phyloP scores from a whole-genome alignment of 805 yeast species.

The Yamadazyma ubonensis region DNA sequence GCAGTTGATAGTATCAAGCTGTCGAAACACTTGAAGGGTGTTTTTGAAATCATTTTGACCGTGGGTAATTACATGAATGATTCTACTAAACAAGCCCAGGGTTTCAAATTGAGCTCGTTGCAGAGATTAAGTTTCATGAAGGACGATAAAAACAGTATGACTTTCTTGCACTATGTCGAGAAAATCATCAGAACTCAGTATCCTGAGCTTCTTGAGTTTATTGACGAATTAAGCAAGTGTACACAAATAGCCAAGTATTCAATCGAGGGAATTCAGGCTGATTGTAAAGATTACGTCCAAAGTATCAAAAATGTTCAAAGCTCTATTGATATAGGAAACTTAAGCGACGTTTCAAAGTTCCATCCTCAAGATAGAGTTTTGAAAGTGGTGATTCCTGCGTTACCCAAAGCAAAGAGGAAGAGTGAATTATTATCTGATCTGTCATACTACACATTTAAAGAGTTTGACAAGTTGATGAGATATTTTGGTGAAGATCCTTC shows the following conservation, averaged over 20 bases:
- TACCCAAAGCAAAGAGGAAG: conserved; percentile 55
- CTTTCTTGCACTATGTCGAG: conserved; percentile 75
- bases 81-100: conserved; percentile 61
- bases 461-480: conserved; percentile 58
- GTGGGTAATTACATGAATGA: conserved; percentile 84
- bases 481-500: conserved; percentile 73
- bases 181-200: conserved; percentile 62
- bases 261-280: conserved; percentile 59
- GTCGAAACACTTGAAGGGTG: conserved; percentile 54
- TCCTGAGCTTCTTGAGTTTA: conserved; percentile 60
- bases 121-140: conserved; percentile 71
- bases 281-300: conserved; percentile 54
- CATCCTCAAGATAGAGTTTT: conserved; percentile 68
- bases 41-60: conserved; percentile 64
- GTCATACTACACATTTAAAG: conserved; percentile 48
- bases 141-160: conserved; percentile 64
- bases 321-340: conserved; percentile 59
- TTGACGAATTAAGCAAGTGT: conserved; percentile 57
- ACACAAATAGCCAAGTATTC: conserved; percentile 58
- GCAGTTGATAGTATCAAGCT: conserved; percentile 53
- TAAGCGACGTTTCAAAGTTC: conserved; percentile 59
- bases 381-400: conserved; percentile 49
- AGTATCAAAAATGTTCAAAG: conserved; percentile 50
- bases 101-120: conserved; percentile 68
- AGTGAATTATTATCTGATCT: conserved; percentile 52